phyloP scores from a whole-genome alignment of 208 protist genomes.

The Porcisia deanei region DNA sequence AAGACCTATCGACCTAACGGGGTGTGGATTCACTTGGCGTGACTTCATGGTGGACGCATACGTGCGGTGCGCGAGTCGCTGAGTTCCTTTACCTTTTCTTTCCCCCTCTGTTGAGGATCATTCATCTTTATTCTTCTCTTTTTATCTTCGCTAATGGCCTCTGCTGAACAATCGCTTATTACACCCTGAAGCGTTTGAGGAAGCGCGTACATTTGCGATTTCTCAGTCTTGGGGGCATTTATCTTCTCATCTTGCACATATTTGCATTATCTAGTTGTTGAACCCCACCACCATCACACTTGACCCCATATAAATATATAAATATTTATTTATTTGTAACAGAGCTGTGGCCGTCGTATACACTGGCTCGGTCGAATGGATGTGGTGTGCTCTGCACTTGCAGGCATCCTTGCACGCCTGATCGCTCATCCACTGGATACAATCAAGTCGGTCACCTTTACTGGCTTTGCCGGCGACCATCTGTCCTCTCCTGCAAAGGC shows the following conservation, averaged over 20 bases:
- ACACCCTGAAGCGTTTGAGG: not conserved
- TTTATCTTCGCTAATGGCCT: not conserved
- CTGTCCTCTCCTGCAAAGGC: not conserved
- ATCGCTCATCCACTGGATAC: constrained; percentile 87
- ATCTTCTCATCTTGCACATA: not conserved
- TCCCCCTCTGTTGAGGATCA: not conserved
- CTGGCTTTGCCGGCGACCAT: constrained; percentile 53
- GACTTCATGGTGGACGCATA: not conserved
- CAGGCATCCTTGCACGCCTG: constrained; percentile 61
- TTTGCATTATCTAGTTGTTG: not conserved
- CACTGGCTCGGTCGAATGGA: constrained; percentile 34
- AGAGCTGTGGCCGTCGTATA: not conserved
- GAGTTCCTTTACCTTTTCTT: constrained; percentile 3
- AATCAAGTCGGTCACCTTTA: constrained; percentile 80
- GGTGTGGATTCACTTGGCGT: no score
- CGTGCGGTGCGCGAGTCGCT: not conserved
- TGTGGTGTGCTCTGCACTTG: constrained; percentile 50
- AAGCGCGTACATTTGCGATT: not conserved
- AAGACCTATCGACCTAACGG: not conserved
- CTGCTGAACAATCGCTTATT: not conserved
- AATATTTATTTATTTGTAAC: not conserved
- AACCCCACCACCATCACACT: not conserved
- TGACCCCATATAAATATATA: no score
- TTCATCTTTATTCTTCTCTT: not conserved
- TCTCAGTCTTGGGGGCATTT: not conserved